These are phyloP conservation scores for Ophiobolus disseminans DNA, from an alignment of 2,329 filamentous ascomycete species.

Conservation along the genomic window DNA sequence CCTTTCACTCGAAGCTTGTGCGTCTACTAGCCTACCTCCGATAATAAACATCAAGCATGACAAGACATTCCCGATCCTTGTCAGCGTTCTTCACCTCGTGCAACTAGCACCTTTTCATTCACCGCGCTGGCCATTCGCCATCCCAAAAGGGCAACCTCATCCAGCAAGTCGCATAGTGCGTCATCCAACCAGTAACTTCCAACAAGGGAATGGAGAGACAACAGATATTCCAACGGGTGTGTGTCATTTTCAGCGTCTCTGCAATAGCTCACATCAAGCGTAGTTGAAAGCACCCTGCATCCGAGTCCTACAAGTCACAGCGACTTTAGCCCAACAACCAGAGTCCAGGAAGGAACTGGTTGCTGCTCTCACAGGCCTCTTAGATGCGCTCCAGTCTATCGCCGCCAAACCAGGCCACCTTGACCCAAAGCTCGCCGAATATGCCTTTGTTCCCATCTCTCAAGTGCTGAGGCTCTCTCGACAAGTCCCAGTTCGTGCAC, in stretches of 20 bases:
- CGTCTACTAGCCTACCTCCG: not conserved
- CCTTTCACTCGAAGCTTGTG: not conserved
- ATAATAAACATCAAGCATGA: not conserved
- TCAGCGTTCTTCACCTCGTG: not conserved
- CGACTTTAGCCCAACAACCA: conserved; percentile 58
- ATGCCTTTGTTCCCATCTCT: conserved; percentile 91
- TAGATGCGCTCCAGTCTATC: conserved; percentile 49
- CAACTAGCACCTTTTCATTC: not conserved
- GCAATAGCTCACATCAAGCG: conserved; percentile 7
- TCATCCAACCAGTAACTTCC: not conserved
- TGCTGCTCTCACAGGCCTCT: conserved; percentile 55
- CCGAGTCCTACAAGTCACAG: conserved; percentile 62
- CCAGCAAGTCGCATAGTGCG: not conserved
- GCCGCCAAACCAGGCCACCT: conserved; percentile 54
- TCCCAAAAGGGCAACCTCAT: not conserved
- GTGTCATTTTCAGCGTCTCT: conserved; percentile 1
- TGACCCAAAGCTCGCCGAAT: conserved; percentile 87
- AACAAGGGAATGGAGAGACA: conserved; percentile 47
- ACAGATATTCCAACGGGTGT: conserved; percentile 49
- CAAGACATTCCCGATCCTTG: not conserved
- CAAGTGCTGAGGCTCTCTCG: conserved; percentile 82
- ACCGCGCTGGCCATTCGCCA: not conserved
- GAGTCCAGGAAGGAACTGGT: conserved; percentile 56
- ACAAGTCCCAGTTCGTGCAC: conserved; percentile 70
- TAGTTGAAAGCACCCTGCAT: conserved; percentile 67